Evolutionary conservation across 495 filamentous ascomycete species (phyloP).

Genomic region (Podospora pseudoanserina): DNA sequence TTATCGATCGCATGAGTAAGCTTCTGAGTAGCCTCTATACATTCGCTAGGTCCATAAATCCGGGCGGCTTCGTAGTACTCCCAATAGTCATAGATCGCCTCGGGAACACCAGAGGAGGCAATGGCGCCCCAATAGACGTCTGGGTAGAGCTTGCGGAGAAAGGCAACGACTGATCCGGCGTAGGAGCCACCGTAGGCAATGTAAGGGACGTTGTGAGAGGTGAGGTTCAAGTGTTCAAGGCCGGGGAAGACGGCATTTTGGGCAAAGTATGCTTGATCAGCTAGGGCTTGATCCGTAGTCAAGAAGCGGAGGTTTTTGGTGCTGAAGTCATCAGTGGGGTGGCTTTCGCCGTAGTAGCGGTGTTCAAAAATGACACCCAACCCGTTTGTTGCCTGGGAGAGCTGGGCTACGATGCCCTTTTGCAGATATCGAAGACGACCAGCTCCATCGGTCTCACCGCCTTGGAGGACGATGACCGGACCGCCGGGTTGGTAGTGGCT

Average conservation of each 20-base stretch:
- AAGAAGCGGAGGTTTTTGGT: constrained; percentile 67
- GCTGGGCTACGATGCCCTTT: constrained; percentile 62
- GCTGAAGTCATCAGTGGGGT: constrained; percentile 55
- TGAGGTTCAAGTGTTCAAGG: constrained; percentile 59
- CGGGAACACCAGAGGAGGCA: constrained; percentile 65
- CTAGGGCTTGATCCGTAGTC: constrained; percentile 70
- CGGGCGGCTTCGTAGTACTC: constrained; percentile 64
- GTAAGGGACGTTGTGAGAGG: constrained; percentile 55
- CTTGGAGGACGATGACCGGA: constrained; percentile 65
- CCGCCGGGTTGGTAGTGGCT: constrained; percentile 63
- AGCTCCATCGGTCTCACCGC: constrained; percentile 58
- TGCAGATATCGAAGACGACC: constrained; percentile 61
- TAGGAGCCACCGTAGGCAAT: constrained; percentile 75
- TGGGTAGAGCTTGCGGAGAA: constrained; percentile 65
- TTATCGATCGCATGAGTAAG: constrained; percentile 61
- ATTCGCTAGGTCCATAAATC: constrained; percentile 47
- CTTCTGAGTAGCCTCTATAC: constrained; percentile 54
- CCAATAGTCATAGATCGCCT: constrained; percentile 71
- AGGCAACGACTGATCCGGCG: constrained; percentile 67
- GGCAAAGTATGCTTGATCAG: constrained; percentile 70
- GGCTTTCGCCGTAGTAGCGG: constrained; percentile 66
- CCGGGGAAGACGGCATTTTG: constrained; percentile 61
- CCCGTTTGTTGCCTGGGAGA: constrained; percentile 61
- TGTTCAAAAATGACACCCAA: constrained; percentile 75
- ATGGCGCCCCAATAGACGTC: constrained; percentile 67